A percentile compares a stretch with the other conserved stretches of the same genome.
These are phyloP conservation scores for Chlamydomonas sphaeroides DNA, from an alignment of 139 green algal species.

Conservation along the genomic window DNA sequence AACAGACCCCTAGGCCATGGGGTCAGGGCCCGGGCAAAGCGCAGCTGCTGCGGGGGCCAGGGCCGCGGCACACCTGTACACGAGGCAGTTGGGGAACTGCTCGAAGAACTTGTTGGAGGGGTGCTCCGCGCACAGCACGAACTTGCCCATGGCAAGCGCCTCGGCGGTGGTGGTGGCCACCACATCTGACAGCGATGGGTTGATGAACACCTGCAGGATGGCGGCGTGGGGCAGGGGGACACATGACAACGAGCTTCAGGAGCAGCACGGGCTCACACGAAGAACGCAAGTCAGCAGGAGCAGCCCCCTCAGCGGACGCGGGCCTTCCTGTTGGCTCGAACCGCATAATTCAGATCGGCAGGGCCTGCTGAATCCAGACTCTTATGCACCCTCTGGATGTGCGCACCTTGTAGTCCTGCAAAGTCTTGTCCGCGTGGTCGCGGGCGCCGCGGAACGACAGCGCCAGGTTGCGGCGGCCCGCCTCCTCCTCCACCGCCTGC, in stretches of 20 bases:
- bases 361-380: too few relatives aligned
- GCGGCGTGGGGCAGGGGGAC: too few relatives aligned
- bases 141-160: constrained; percentile 99
- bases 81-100: constrained; percentile 90
- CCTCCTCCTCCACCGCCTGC: constrained; percentile 66
- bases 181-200: constrained; percentile 93
- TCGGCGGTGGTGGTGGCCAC: constrained; percentile 98
- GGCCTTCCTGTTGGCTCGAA: too few relatives aligned
- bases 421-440: constrained; percentile 88
- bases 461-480: constrained; percentile 60
- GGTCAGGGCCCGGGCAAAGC: too few relatives aligned
- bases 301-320: too few relatives aligned
- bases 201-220: constrained; percentile 89
- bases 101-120: constrained; percentile 96
- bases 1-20: too few relatives aligned
- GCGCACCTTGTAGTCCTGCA: constrained; percentile 91
- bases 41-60: too few relatives aligned
- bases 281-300: too few relatives aligned
- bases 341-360: too few relatives aligned
- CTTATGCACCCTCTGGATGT: too few relatives aligned
- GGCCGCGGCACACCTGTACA: constrained; percentile 72
- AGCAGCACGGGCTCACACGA: too few relatives aligned
- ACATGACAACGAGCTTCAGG: too few relatives aligned
- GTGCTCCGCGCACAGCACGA: constrained; percentile 94
- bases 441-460: constrained; percentile 87